Percentiles rank a stretch among this genome's conserved stretches.
phyloP scores from a whole-genome alignment of 305 asterid genomes.

The Stenogyne calaminthoides region DNA sequence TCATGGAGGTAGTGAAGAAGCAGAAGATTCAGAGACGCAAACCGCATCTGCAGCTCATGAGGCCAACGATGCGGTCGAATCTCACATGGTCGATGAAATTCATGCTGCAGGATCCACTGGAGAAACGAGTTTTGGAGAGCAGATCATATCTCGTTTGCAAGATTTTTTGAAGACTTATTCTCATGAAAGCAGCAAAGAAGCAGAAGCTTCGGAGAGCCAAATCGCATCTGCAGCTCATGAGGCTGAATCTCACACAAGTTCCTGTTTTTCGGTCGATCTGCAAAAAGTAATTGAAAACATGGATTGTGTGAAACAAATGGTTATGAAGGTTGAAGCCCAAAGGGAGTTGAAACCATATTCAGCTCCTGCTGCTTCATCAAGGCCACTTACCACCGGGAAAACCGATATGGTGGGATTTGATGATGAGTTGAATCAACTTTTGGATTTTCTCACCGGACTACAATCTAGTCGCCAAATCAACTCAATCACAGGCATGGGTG shows the following conservation, averaged over 20 bases:
- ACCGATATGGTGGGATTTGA: too few species aligned
- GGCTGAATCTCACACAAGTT: constrained; percentile 5
- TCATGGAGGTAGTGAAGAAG: background rate
- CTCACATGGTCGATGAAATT: background rate
- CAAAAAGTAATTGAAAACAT: background rate
- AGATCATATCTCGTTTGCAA: too few species aligned
- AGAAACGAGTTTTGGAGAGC: too few species aligned
- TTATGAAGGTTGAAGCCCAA: background rate
- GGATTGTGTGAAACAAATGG: background rate
- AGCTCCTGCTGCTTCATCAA: too few species aligned
- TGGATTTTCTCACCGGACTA: background rate
- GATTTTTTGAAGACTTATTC: too few species aligned
- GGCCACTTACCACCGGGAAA: too few species aligned
- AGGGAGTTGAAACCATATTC: background rate
- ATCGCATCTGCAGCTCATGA: background rate
- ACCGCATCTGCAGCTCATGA: background rate
- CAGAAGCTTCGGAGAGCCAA: background rate
- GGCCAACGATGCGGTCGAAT: background rate
- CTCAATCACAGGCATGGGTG: background rate
- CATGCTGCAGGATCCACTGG: background rate
- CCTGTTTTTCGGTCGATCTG: background rate
- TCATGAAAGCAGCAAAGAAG: background rate
- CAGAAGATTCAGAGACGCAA: background rate
- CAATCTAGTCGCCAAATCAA: background rate
- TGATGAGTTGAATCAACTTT: background rate